Conservation (phyloP, 2,329 filamentous ascomycete species). For the Cordyceps cicadae region DNA sequence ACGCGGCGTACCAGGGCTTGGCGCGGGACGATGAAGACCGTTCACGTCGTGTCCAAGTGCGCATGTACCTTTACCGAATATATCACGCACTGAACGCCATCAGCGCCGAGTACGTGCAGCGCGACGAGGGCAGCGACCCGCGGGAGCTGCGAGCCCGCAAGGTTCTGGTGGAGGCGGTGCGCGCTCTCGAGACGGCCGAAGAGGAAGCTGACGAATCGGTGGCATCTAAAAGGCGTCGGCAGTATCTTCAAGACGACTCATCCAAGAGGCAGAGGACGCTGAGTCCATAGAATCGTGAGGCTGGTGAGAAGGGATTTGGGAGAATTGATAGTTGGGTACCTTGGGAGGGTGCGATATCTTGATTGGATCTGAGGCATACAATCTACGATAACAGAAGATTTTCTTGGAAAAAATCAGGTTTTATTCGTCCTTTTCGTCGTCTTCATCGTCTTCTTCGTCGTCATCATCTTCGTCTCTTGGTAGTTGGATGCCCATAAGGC, state of each 20-base stretch:
- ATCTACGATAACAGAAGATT: not conserved
- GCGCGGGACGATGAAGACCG: constrained; percentile 25
- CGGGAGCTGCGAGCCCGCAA: constrained; percentile 46
- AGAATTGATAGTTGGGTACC: not conserved
- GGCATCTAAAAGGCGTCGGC: constrained; percentile 23
- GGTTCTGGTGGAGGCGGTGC: constrained; percentile 39
- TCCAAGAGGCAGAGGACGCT: constrained; percentile 33
- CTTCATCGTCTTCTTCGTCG: constrained; percentile 37
- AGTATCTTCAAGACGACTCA: constrained; percentile 33
- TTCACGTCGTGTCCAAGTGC: constrained; percentile 31
- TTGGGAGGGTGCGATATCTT: not conserved
- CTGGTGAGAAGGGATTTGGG: not conserved
- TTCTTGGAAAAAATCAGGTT: not conserved
- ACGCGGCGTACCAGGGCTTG: constrained; percentile 16
- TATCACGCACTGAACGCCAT: constrained; percentile 47
- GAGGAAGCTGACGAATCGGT: constrained; percentile 22
- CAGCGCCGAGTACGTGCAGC: constrained; percentile 48
- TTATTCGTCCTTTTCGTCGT: constrained; percentile 27
- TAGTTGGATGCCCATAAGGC: constrained; percentile 73
- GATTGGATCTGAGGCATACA: not conserved
- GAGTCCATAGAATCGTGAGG: not conserved
- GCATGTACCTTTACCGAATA: constrained; percentile 49
- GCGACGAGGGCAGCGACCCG: constrained; percentile 36
- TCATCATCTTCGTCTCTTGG: constrained; percentile 66
- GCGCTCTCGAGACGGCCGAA: constrained; percentile 35